Evolutionary conservation across 2,329 filamentous ascomycete genomes (phyloP).

Genomic region (Aspergillus pseudoviridinutans): DNA sequence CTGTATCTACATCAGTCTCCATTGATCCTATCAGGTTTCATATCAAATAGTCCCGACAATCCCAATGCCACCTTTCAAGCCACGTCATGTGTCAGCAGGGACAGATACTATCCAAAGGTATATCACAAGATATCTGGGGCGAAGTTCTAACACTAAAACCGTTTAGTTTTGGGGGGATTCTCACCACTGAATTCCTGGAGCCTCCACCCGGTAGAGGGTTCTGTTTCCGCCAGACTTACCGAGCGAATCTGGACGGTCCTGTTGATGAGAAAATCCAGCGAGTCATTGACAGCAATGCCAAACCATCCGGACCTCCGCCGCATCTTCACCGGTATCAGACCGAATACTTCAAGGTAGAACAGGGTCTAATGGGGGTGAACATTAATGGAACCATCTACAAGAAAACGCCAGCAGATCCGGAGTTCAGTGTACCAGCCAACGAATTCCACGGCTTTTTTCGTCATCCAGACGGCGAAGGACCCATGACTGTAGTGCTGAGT

Average conservation of each 20-base stretch:
- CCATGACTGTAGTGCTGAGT: conserved; percentile 13
- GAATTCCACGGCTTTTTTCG: conserved; percentile 11
- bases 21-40: too few relatives aligned
- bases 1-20: too few relatives aligned
- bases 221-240: conserved; percentile 9
- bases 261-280: conserved; percentile 1
- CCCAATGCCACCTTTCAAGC: too few relatives aligned
- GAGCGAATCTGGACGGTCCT: conserved; percentile 1
- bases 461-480: conserved; percentile 8
- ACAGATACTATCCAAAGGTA: too few relatives aligned
- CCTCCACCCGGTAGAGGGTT: conserved; percentile 9
- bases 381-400: conserved; percentile 3
- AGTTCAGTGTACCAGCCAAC: conserved; percentile 6
- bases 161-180: conserved; percentile 8
- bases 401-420: conserved; percentile 6
- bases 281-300: conserved; percentile 3
- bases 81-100: too few relatives aligned
- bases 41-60: too few relatives aligned
- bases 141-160: too few relatives aligned
- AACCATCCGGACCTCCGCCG: conserved; percentile 7
- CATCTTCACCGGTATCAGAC: conserved; percentile 15
- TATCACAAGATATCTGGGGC: too few relatives aligned
- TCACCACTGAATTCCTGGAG: conserved; percentile 10
- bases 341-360: conserved; percentile 14
- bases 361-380: conserved; percentile 3